A percentile compares a stretch with the other conserved stretches of the same genome.
Evolutionary conservation across 768 basidiomycete genomes (phyloP).

Genomic region (Tylopilus balloui): DNA sequence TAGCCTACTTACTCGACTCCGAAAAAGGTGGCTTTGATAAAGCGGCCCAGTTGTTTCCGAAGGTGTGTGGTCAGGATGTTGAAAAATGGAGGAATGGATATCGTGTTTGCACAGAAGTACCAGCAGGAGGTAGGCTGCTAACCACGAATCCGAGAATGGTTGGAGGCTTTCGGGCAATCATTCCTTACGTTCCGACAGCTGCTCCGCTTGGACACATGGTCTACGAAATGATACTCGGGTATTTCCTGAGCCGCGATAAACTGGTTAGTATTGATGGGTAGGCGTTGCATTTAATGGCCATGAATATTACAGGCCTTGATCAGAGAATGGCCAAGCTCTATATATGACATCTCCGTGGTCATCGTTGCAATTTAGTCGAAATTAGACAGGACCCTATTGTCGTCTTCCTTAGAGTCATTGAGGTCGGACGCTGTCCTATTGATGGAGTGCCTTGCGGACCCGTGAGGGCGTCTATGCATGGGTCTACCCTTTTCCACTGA

Average conservation of each 20-base stretch:
- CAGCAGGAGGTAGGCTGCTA: constrained; percentile 62
- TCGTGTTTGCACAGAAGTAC: constrained; percentile 76
- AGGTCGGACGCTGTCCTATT: constrained; percentile 54
- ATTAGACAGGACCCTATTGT: constrained; percentile 58
- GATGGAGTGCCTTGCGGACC: constrained; percentile 93
- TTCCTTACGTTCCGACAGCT: constrained; percentile 84
- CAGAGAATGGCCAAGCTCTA: constrained; percentile 83
- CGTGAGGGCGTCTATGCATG: constrained; percentile 44
- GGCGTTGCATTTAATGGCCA: not conserved
- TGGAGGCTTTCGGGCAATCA: constrained; percentile 56
- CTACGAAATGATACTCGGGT: constrained; percentile 92
- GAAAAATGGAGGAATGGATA: constrained; percentile 94
- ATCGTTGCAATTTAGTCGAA: constrained; percentile 86
- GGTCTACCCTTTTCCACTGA: not conserved
- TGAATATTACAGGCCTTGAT: constrained; percentile 58
- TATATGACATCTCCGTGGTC: constrained; percentile 85
- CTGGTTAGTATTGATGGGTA: constrained; percentile 39
- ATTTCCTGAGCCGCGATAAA: constrained; percentile 77
- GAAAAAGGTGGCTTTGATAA: constrained; percentile 57
- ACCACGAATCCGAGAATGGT: not conserved
- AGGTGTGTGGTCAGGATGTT: constrained; percentile 75
- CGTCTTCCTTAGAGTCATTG: constrained; percentile 39
- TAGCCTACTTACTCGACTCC: not conserved
- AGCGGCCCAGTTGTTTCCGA: constrained; percentile 79
- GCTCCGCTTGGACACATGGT: constrained; percentile 78